These are phyloP conservation scores for Schwanniomyces pseudopolymorphus DNA, from an alignment of 805 yeast genomes.

Conservation along the genomic window DNA sequence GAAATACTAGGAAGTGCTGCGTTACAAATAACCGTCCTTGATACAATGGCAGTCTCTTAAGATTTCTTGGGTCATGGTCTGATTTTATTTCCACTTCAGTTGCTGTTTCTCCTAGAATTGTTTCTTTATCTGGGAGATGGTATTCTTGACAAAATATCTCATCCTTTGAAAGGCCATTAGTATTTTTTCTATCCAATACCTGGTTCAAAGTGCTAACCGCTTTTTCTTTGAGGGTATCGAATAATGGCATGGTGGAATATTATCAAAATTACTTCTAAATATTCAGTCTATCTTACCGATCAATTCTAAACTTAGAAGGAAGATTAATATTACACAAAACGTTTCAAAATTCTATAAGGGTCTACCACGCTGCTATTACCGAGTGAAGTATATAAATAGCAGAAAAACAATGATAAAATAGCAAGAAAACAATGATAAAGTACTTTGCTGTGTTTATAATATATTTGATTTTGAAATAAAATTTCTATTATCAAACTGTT, in stretches of 20 bases:
- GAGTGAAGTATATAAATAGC: no score
- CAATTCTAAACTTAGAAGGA: background rate
- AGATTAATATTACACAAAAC: background rate
- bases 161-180: slow-evolving; percentile 56
- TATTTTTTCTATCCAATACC: slow-evolving; percentile 42
- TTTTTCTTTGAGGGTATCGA: slow-evolving; percentile 46
- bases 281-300: background rate
- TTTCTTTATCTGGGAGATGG: slow-evolving; percentile 70
- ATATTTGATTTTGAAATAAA: no score
- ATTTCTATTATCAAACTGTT: no score
- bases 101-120: slow-evolving; percentile 60
- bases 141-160: slow-evolving; percentile 68
- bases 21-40: slow-evolving; percentile 73
- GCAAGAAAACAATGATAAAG: no score
- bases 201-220: slow-evolving; percentile 47
- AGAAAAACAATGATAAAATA: no score
- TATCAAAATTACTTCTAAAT: background rate
- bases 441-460: no score
- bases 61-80: slow-evolving; percentile 19
- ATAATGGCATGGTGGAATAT: slow-evolving; percentile 44
- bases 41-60: slow-evolving; percentile 26
- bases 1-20: slow-evolving; percentile 71
- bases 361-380: background rate
- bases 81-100: slow-evolving; percentile 52
- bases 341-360: background rate